phyloP scores from a whole-genome alignment of 2,329 filamentous ascomycete species.

The Hypoxylon sp. region DNA sequence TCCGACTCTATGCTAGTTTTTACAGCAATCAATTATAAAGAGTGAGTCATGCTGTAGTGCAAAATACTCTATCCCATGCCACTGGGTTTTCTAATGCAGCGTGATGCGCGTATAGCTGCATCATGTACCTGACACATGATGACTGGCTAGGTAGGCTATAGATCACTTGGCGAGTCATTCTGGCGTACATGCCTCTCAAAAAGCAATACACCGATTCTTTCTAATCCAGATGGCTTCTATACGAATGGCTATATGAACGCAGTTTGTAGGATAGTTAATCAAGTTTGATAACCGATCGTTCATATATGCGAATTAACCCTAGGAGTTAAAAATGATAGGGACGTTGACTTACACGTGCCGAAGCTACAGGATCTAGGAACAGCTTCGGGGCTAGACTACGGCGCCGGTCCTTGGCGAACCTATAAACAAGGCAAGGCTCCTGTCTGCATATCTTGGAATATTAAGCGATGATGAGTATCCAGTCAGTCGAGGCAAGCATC shows the following conservation, averaged over 20 bases:
- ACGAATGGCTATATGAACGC: neutral
- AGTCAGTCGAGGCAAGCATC: slow-evolving; percentile 1
- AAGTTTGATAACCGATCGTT: neutral
- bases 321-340: neutral
- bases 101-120: slow-evolving; percentile 9
- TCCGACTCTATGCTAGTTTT: neutral
- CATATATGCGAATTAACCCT: neutral
- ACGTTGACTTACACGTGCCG: neutral
- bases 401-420: slow-evolving; percentile 31
- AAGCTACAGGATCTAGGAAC: neutral
- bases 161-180: neutral
- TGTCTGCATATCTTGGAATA: slow-evolving; percentile 14
- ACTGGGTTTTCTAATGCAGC: neutral
- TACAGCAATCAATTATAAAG: neutral
- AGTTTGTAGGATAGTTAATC: neutral
- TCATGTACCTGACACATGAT: slow-evolving; percentile 1
- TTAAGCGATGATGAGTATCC: slow-evolving; percentile 7
- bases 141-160: neutral
- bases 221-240: no score
- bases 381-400: slow-evolving; percentile 10
- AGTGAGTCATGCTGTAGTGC: neutral
- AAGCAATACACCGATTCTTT: neutral
- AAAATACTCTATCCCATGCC: neutral
- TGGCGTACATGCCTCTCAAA: neutral
- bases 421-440: slow-evolving; percentile 14